These are phyloP conservation scores for Amaranthus hypochondriacus DNA, from an alignment of 148 eudicot genomes.

Conservation along the genomic window DNA sequence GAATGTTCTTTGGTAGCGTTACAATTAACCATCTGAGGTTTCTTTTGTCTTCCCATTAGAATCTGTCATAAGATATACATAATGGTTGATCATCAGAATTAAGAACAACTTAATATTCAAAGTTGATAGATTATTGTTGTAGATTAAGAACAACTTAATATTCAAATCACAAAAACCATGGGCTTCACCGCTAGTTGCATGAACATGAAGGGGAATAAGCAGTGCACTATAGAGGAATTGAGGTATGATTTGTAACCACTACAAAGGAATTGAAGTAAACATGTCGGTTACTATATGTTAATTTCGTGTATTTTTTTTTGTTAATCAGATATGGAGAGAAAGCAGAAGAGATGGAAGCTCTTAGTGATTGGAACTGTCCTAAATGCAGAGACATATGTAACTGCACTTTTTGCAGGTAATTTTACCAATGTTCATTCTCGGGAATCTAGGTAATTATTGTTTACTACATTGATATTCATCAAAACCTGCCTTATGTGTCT, in stretches of 20 bases:
- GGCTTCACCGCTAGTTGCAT: conserved; percentile 65
- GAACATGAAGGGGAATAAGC: conserved; percentile 51
- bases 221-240: conserved; percentile 43
- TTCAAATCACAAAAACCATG: conserved; percentile 36
- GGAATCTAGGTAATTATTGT: neutral
- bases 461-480: neutral
- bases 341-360: conserved; percentile 52
- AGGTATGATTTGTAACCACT: conserved; percentile 36
- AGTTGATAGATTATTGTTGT: too few relatives aligned
- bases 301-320: neutral
- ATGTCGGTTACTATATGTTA: too few relatives aligned
- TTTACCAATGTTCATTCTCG: neutral
- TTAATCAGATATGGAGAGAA: conserved; percentile 73
- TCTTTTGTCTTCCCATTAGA: too few relatives aligned
- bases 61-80: too few relatives aligned
- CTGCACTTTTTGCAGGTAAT: conserved; percentile 87
- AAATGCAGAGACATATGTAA: conserved; percentile 87
- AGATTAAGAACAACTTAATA: too few relatives aligned
- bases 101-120: too few relatives aligned
- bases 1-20: too few relatives aligned
- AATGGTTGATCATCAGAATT: too few relatives aligned
- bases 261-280: neutral
- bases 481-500: neutral
- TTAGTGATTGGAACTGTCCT: conserved; percentile 76
- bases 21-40: too few relatives aligned